Evolutionary conservation across 805 yeast genomes (phyloP).

Genomic region (Maudiozyma bulderi): DNA sequence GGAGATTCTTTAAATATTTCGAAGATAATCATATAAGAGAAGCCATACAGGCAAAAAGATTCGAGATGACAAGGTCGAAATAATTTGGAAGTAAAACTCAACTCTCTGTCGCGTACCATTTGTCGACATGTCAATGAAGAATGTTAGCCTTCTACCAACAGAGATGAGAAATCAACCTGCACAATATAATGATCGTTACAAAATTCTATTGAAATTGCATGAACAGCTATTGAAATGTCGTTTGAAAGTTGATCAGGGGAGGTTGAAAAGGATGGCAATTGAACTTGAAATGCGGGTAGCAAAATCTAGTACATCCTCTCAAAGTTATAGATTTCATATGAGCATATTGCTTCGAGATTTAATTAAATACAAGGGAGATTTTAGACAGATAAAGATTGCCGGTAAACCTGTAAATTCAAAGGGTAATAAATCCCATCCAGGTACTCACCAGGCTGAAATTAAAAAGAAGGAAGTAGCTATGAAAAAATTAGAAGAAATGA

Average conservation of each 20-base stretch:
- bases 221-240: conserved; percentile 14
- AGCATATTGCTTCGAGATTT: conserved; percentile 26
- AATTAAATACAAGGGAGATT: conserved; percentile 21
- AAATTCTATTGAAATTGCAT: conserved; percentile 22
- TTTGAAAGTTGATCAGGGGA: conserved; percentile 7
- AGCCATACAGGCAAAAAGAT: no score
- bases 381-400: conserved; percentile 15
- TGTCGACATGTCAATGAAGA: background rate
- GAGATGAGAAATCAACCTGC: conserved; percentile 25
- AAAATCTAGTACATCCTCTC: conserved; percentile 18
- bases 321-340: conserved; percentile 26
- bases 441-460: background rate
- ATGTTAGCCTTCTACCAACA: conserved; percentile 16
- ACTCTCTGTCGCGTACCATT: background rate
- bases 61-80: background rate
- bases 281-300: conserved; percentile 23
- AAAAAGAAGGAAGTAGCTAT: conserved; percentile 9
- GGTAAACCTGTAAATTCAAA: conserved; percentile 12
- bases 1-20: background rate
- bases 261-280: conserved; percentile 15
- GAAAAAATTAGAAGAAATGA: conserved; percentile 11
- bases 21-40: no score
- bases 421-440: background rate
- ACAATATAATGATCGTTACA: conserved; percentile 25
- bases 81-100: background rate